Percentiles rank a stretch among this genome's conserved stretches.
Evolutionary conservation across 2,329 filamentous ascomycete species (phyloP).

Genomic region (Aspergillus nomiae): DNA sequence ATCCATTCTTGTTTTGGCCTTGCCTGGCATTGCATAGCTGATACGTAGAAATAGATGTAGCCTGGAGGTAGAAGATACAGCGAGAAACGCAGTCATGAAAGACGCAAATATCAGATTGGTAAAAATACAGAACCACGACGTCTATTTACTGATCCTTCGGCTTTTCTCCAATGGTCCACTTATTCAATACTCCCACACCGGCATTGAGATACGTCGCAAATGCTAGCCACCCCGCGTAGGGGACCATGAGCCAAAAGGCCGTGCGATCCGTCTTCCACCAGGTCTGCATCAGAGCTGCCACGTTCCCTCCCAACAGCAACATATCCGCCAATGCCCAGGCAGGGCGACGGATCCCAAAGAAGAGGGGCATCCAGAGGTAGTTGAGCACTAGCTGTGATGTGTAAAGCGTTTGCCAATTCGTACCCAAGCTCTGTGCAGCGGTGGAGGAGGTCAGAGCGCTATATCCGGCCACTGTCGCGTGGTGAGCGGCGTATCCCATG

Average conservation of each 20-base stretch:
- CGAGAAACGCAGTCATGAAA: background rate
- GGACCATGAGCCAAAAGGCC: slow-evolving; percentile 73
- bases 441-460: slow-evolving; percentile 52
- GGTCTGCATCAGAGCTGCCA: slow-evolving; percentile 71
- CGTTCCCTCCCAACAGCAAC: slow-evolving; percentile 68
- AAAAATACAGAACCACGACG: background rate
- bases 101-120: background rate
- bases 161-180: slow-evolving; percentile 52
- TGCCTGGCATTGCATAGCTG: background rate
- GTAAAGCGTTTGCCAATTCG: slow-evolving; percentile 76
- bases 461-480: slow-evolving; percentile 67
- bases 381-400: slow-evolving; percentile 84
- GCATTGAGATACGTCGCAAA: slow-evolving; percentile 86
- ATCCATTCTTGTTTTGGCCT: background rate
- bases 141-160: slow-evolving; percentile 12
- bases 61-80: background rate
- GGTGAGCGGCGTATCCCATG: slow-evolving; percentile 89
- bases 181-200: slow-evolving; percentile 68
- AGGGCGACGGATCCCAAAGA: slow-evolving; percentile 77
- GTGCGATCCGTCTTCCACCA: slow-evolving; percentile 75
- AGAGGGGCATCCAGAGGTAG: slow-evolving; percentile 87
- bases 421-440: slow-evolving; percentile 60
- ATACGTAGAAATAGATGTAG: background rate
- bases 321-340: slow-evolving; percentile 76
- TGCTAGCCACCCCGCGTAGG: slow-evolving; percentile 82